A percentile compares a stretch with the other conserved stretches of the same genome.
Conservation (phyloP, 2,329 filamentous ascomycete genomes). For the Colletotrichum tropicicola region DNA sequence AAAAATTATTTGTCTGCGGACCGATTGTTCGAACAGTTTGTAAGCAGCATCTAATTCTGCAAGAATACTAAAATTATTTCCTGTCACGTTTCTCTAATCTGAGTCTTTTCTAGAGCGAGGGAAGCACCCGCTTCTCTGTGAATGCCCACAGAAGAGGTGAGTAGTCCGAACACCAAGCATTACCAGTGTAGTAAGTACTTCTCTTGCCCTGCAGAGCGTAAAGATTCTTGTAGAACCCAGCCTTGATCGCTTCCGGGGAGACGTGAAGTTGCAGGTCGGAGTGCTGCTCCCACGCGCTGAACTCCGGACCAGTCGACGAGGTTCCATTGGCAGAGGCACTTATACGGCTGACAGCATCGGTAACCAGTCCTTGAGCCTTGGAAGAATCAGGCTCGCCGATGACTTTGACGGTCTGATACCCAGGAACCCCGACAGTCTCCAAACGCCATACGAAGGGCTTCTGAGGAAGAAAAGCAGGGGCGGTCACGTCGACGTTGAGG, state of each 20-base stretch:
- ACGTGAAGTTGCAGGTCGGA: constrained; percentile 28
- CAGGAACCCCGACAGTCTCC: constrained; percentile 31
- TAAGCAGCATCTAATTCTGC: not conserved
- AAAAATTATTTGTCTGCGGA: not conserved
- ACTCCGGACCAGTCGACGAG: constrained; percentile 5
- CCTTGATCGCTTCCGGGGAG: constrained; percentile 21
- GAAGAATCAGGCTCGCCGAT: constrained; percentile 27
- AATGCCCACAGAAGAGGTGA: constrained; percentile 30
- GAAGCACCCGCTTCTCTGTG: constrained; percentile 24
- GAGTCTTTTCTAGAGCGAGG: not conserved
- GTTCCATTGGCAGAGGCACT: not conserved
- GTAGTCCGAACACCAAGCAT: constrained; percentile 28
- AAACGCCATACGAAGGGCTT: constrained; percentile 31
- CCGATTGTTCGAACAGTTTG: not conserved
- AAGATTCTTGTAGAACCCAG: constrained; percentile 24
- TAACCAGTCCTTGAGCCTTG: constrained; percentile 18
- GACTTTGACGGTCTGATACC: constrained; percentile 32
- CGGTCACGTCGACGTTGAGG: constrained; percentile 30
- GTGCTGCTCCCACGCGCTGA: constrained; percentile 17
- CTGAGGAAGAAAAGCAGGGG: constrained; percentile 14
- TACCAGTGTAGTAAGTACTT: constrained; percentile 23
- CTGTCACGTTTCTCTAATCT: not conserved
- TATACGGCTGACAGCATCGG: constrained; percentile 8
- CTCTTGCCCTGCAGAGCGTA: constrained; percentile 29
- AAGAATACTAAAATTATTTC: not conserved